Base-by-base conservation (phyloP, 225 moss, liverwort and hornwort genomes). In the Polytrichum formosum region DNA sequence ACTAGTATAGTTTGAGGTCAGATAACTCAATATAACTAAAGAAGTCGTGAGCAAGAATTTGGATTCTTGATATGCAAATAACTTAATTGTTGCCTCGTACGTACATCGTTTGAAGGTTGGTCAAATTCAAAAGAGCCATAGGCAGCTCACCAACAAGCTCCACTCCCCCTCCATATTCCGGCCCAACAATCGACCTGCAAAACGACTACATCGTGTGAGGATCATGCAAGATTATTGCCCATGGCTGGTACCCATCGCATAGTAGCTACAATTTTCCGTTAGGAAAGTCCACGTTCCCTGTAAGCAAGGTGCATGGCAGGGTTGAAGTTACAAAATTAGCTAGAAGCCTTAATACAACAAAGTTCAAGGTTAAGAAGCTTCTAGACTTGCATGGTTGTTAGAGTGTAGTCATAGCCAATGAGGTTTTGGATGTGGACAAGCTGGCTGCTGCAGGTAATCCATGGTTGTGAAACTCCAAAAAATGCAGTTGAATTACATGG, bases 351-450 rank as follows among this genome's bases (percentile, higher is more conserved):
- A 37, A 10, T 2, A 10, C 37, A 37, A 10, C 64, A 21, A 70
- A n/a, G 65, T 64, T 54, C 33, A 33, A 33, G 1, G 28, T 28
- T 28, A 28, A 5, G 18, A 10, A 6, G 30, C 2, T 13, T 13
- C 26, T 65, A 7, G 28, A 63, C 63, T 63, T 19, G 3, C 76
- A 76, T 71, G 53, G 71, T 58, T 58, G 58, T 70, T 20, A 76
- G 13, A 22, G 60, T 28, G 28, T 65, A 59, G 28, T 60, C 25
- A 23, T 71, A 76, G 76, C 76, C 66, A 28, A 71, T 65, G 29
- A 76, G 76, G 28, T 76, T 71, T 26, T 9, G 5, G 6, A 76
- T 29, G 66, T 76, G 76, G 25, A 76, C 70, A 53, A 76, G 64
- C 29, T 53, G 1, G 4, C 0, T 5, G 2, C 9, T 65, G 53